phyloP scores from a whole-genome alignment of 1,284 basidiomycete species.

The Dichomitus squalens region DNA sequence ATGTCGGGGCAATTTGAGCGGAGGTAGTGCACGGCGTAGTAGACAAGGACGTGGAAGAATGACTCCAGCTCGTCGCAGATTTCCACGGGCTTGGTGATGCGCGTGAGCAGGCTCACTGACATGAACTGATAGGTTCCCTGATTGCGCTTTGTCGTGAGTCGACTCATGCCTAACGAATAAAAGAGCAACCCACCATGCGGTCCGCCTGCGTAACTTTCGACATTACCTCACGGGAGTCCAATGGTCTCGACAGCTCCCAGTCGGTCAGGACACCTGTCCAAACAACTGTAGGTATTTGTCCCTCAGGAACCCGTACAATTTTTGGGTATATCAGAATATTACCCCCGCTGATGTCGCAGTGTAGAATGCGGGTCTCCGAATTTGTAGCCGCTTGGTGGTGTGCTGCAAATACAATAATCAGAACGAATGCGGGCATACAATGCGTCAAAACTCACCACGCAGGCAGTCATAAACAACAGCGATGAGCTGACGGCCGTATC shows the following conservation, averaged over 20 bases:
- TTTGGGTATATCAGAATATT: conserved; percentile 13
- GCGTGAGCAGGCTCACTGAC: conserved; percentile 1
- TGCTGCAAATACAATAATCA: neutral
- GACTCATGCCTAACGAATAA: neutral
- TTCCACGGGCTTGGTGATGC: neutral
- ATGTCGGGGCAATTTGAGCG: neutral
- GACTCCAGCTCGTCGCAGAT: conserved; percentile 8
- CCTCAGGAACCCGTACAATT: neutral
- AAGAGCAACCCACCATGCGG: neutral
- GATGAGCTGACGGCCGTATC: neutral
- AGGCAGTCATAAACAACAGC: neutral
- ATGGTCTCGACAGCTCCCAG: conserved; percentile 15
- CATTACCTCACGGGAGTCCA: neutral
- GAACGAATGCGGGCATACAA: neutral
- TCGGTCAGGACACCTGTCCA: conserved; percentile 11
- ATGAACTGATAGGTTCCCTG: conserved; percentile 19
- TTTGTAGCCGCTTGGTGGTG: conserved; percentile 6
- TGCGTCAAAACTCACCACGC: neutral
- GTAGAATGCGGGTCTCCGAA: neutral
- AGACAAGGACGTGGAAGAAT: conserved; percentile 8
- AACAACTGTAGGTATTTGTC: neutral
- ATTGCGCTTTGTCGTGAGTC: neutral
- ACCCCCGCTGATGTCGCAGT: conserved; percentile 18
- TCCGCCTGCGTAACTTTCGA: neutral
- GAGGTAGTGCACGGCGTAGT: neutral